These are phyloP conservation scores for Linaria vulgaris DNA, from an alignment of 257 asterid species.

Conservation along the genomic window DNA sequence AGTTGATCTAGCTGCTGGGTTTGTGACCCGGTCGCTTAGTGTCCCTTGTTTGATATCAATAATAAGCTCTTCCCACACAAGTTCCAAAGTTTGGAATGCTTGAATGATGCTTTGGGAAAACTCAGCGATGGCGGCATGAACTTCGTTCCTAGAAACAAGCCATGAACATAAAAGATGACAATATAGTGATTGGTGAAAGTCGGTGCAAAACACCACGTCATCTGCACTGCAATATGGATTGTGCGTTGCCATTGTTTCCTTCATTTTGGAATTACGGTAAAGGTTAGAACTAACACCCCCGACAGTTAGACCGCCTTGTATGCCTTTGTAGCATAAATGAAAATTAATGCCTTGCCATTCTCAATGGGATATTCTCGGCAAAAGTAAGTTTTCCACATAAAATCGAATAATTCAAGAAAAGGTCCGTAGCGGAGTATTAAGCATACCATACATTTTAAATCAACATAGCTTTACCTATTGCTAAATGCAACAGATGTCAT, in stretches of 20 bases:
- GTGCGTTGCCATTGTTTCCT: slow-evolving; percentile 69
- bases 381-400: not conserved
- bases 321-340: slow-evolving; percentile 77
- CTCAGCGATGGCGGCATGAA: slow-evolving; percentile 69
- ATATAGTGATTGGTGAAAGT: slow-evolving; percentile 67
- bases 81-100: slow-evolving; percentile 73
- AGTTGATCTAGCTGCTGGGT: slow-evolving; percentile 48
- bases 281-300: slow-evolving; percentile 85
- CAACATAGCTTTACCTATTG: slow-evolving; percentile 54
- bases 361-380: slow-evolving; percentile 72
- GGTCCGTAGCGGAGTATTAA: too few species aligned
- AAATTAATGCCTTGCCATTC: slow-evolving; percentile 70
- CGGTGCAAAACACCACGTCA: slow-evolving; percentile 77
- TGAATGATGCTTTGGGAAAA: slow-evolving; percentile 79
- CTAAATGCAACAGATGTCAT: slow-evolving; percentile 86
- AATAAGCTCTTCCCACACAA: slow-evolving; percentile 61
- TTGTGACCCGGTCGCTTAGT: slow-evolving; percentile 42
- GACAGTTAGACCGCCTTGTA: slow-evolving; percentile 73
- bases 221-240: slow-evolving; percentile 79
- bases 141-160: slow-evolving; percentile 51
- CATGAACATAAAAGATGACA: slow-evolving; percentile 87
- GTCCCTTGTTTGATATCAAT: slow-evolving; percentile 50
- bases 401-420: not conserved
- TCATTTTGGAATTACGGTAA: slow-evolving; percentile 51
- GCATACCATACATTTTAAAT: not conserved